These are phyloP conservation scores for Coleophoma cylindrospora DNA, from an alignment of 2,329 filamentous ascomycete species.

Conservation along the genomic window DNA sequence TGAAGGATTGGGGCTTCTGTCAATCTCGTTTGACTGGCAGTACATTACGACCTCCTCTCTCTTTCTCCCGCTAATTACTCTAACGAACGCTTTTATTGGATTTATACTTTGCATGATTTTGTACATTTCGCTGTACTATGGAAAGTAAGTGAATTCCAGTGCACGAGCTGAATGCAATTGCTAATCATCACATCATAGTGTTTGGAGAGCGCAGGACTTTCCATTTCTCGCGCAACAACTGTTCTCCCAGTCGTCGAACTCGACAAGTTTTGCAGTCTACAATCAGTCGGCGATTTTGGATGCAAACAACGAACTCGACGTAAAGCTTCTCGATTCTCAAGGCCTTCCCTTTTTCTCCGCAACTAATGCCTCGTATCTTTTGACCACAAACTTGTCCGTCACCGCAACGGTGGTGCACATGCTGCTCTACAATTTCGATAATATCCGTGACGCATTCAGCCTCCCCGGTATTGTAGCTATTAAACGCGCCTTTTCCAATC, in stretches of 20 bases:
- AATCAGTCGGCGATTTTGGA: conserved; percentile 39
- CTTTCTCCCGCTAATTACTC: conserved; percentile 28
- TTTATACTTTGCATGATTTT: conserved; percentile 26
- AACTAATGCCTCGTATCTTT: conserved; percentile 32
- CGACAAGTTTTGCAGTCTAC: conserved; percentile 29
- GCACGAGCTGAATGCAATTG: too few relatives aligned
- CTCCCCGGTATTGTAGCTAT: background rate
- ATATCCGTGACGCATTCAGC: conserved; percentile 31
- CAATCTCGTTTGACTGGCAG: conserved; percentile 35
- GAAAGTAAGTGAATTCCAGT: background rate
- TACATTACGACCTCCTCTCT: conserved; percentile 32
- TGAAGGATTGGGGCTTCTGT: conserved; percentile 37
- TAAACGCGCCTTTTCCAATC: background rate
- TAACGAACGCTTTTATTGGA: conserved; percentile 29
- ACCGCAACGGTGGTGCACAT: conserved; percentile 42
- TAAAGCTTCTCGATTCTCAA: conserved; percentile 23
- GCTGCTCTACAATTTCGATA: conserved; percentile 32
- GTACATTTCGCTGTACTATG: conserved; percentile 35
- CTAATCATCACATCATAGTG: conserved; percentile 18
- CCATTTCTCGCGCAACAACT: conserved; percentile 38
- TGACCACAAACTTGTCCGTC: conserved; percentile 39
- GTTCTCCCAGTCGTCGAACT: conserved; percentile 31
- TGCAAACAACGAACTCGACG: conserved; percentile 32
- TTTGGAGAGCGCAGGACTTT: conserved; percentile 34
- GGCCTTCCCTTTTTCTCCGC: conserved; percentile 38